phyloP scores from a whole-genome alignment of 2,329 filamentous ascomycete species.

The Apiospora marii region DNA sequence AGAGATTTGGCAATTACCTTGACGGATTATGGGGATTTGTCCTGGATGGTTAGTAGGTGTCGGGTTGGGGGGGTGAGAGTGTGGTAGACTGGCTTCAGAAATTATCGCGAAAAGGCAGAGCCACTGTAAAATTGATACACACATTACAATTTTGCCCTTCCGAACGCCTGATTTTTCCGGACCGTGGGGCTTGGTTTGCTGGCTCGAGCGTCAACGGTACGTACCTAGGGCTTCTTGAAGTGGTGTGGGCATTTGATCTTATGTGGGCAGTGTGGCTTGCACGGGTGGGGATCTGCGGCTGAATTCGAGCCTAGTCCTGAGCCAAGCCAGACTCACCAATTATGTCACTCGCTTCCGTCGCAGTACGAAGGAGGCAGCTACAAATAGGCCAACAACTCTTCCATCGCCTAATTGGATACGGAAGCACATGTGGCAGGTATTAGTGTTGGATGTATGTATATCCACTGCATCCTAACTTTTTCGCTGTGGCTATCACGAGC shows the following conservation, averaged over 20 bases:
- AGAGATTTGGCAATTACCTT: conserved; percentile 26
- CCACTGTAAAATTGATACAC: conserved; percentile 22
- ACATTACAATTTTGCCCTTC: conserved; percentile 21
- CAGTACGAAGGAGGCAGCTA: background rate
- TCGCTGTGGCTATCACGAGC: background rate
- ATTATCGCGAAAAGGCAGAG: conserved; percentile 23
- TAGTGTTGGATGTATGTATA: background rate
- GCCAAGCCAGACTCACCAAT: background rate
- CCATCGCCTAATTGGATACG: background rate
- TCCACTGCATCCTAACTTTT: background rate
- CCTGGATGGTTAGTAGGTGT: conserved; percentile 22
- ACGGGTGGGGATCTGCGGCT: background rate
- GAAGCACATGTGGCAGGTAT: background rate
- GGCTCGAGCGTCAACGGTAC: background rate
- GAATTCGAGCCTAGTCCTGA: background rate
- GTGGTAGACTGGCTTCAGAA: conserved; percentile 22
- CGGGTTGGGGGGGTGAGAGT: conserved; percentile 21
- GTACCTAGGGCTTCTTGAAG: conserved; percentile 15
- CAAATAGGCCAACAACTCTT: conserved; percentile 6
- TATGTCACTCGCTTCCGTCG: background rate
- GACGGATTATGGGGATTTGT: conserved; percentile 27
- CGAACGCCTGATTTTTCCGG: conserved; percentile 18
- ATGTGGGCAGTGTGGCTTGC: background rate
- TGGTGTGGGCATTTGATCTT: background rate
- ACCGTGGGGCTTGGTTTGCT: conserved; percentile 7